Base-by-base conservation (phyloP, 2,329 filamentous ascomycete genomes). In the Emericellopsis cladophorae region DNA sequence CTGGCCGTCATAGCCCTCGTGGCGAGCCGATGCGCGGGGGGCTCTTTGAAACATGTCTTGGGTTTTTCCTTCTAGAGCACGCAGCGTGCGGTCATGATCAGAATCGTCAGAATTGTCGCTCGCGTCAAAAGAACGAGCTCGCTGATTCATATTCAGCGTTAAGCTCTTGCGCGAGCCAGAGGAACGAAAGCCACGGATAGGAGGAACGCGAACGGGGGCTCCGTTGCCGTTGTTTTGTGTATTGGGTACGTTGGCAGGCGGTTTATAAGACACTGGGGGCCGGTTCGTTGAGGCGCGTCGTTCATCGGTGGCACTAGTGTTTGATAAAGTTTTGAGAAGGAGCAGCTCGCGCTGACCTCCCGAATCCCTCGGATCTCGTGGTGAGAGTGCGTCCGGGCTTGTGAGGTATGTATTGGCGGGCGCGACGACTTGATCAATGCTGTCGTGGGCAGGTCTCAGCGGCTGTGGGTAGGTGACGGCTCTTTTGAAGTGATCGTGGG, bases 111-210 rank as follows among this genome's bases (percentile, higher is more conserved):
- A 58, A 40, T 66, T 62, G 41, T 68, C 65, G 46, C 61, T 61
- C 26, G 55, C 55, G 36, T 72, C 67, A 43, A 64, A 67, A 37
- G 60, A 59, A 45, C 62, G 60, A 46, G 62, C n/a, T 22, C 60
- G 60, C 41, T 63, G 61, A 47, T 64, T 72, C 67, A 73, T 74
- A 51, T 76, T 72, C 49, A 71, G 59, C 12, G 59, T 59, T 21
- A 70, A 58, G 54, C 71, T 75, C 55, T 67, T 72, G 48, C 74
- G 70, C 45, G 72, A 72, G 49, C 67, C 69, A 31, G 73, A 75
- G 22, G 72, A 74, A 44, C 73, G 67, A 48, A 76, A 74, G 8
- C 64, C 61, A 41, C 74, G 68, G 51, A 76, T 76, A 7, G 72
- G 72, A 14, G 72, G 70, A 33, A 75, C 62, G 37, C 62, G 62